These are phyloP conservation scores for Aciculoconidium aculeatum DNA, from an alignment of 805 yeast species.

Conservation along the genomic window DNA sequence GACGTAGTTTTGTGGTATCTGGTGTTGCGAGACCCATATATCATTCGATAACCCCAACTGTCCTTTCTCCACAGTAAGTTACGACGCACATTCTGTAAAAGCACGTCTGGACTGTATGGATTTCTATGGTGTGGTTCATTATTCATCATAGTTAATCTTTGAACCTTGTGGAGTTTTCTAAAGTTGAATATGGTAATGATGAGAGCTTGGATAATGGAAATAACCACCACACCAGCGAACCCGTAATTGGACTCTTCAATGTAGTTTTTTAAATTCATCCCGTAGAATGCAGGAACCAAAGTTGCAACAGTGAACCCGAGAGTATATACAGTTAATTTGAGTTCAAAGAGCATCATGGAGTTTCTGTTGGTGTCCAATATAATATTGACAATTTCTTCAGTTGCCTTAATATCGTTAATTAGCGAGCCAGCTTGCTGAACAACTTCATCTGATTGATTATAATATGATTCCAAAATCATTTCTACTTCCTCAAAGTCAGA, in stretches of 20 bases:
- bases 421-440: slow-evolving; percentile 87
- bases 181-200: slow-evolving; percentile 52
- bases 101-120: no score
- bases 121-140: slow-evolving; percentile 5
- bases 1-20: slow-evolving; percentile 28
- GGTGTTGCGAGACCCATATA: slow-evolving; percentile 23
- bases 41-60: slow-evolving; percentile 15
- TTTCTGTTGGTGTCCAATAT: slow-evolving; percentile 89
- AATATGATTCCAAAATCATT: slow-evolving; percentile 82
- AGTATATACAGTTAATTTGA: slow-evolving; percentile 78
- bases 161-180: slow-evolving; percentile 53
- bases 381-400: slow-evolving; percentile 90
- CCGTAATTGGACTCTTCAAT: slow-evolving; percentile 65
- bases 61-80: slow-evolving; percentile 6
- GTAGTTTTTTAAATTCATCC: slow-evolving; percentile 78
- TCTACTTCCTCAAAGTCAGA: slow-evolving; percentile 68
- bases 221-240: slow-evolving; percentile 49
- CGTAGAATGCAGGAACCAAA: slow-evolving; percentile 80
- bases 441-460: slow-evolving; percentile 86
- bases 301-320: slow-evolving; percentile 84
- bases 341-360: slow-evolving; percentile 79
- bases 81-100: no score
- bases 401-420: slow-evolving; percentile 76
- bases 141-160: slow-evolving; percentile 57
- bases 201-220: slow-evolving; percentile 50